A percentile compares a stretch with the other conserved stretches of the same genome.
These are phyloP conservation scores for Beauveria asiatica DNA, from an alignment of 2,329 filamentous ascomycete genomes.

Conservation along the genomic window DNA sequence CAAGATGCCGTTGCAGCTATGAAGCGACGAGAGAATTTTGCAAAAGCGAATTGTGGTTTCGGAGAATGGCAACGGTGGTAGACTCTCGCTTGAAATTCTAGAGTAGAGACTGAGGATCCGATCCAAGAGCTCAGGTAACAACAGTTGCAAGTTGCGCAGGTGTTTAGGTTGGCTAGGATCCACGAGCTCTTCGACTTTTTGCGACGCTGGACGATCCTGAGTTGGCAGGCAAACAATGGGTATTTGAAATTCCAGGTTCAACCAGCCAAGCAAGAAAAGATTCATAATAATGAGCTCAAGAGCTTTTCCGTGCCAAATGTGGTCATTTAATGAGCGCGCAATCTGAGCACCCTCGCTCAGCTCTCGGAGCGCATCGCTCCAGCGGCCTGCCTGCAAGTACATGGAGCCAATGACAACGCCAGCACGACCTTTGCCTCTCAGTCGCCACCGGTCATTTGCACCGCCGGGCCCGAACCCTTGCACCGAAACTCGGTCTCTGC, in stretches of 20 bases:
- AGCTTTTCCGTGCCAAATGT: slow-evolving; percentile 96
- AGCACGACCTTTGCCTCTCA: slow-evolving; percentile 71
- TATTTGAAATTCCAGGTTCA: slow-evolving; percentile 75
- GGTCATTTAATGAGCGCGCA: slow-evolving; percentile 74
- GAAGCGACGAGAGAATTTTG: slow-evolving; percentile 59
- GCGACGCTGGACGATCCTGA: slow-evolving; percentile 35
- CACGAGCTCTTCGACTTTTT: slow-evolving; percentile 20
- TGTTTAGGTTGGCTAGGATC: slow-evolving; percentile 42
- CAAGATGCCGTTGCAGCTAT: slow-evolving; percentile 56
- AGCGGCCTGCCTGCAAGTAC: slow-evolving; percentile 81
- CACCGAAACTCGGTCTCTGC: slow-evolving; percentile 50
- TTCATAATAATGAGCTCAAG: slow-evolving; percentile 80
- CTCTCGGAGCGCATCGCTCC: slow-evolving; percentile 80
- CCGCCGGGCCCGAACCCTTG: slow-evolving; percentile 66
- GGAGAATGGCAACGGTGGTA: slow-evolving; percentile 62
- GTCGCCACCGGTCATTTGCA: slow-evolving; percentile 66
- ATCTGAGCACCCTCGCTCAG: slow-evolving; percentile 70
- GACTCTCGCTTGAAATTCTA: slow-evolving; percentile 58
- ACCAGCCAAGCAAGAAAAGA: slow-evolving; percentile 76
- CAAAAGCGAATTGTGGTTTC: slow-evolving; percentile 67
- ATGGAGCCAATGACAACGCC: slow-evolving; percentile 75
- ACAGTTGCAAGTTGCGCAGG: slow-evolving; percentile 43
- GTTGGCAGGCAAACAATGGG: slow-evolving; percentile 45
- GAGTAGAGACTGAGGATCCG: slow-evolving; percentile 68
- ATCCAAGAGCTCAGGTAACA: slow-evolving; percentile 67